phyloP scores from a whole-genome alignment of 2,329 filamentous ascomycete genomes.

The Malbranchea zuffiana region DNA sequence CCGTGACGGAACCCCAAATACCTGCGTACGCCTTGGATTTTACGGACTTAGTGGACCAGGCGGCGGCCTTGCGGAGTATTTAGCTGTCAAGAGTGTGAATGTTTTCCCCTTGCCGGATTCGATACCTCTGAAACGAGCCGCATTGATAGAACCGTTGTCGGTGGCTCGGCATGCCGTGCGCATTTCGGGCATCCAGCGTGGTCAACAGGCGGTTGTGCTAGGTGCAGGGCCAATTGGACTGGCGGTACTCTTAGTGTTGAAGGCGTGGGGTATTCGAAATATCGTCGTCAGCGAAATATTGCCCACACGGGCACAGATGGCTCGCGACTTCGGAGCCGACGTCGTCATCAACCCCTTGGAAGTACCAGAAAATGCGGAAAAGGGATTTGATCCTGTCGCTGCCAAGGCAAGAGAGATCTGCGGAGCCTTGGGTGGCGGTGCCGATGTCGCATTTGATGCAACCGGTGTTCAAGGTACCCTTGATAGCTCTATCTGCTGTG shows the following conservation, averaged over 20 bases:
- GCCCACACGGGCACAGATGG: constrained; percentile 40
- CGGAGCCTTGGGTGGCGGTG: constrained; percentile 41
- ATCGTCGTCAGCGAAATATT: constrained; percentile 51
- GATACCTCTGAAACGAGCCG: constrained; percentile 24
- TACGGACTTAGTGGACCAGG: constrained; percentile 38
- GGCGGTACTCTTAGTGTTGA: constrained; percentile 48
- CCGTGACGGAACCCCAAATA: constrained; percentile 43
- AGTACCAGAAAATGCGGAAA: background rate
- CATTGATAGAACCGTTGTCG: constrained; percentile 52
- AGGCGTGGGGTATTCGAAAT: constrained; percentile 41
- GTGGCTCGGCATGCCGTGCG: constrained; percentile 55
- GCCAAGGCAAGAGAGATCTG: constrained; percentile 39
- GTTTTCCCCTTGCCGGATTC: constrained; percentile 20
- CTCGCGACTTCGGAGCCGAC: constrained; percentile 45
- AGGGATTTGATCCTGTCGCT: constrained; percentile 36
- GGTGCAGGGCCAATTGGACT: constrained; percentile 55
- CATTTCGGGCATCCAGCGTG: constrained; percentile 36
- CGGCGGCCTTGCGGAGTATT: constrained; percentile 21
- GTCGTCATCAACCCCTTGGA: constrained; percentile 43
- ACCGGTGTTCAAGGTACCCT: constrained; percentile 48
- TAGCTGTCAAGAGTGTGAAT: constrained; percentile 20
- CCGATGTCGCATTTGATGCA: constrained; percentile 52
- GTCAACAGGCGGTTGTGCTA: constrained; percentile 44
- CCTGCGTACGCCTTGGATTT: constrained; percentile 47
- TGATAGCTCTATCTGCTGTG: constrained; percentile 37